Evolutionary conservation across 2,329 filamentous ascomycete genomes (phyloP).

Genomic region (Exophiala viscosa): DNA sequence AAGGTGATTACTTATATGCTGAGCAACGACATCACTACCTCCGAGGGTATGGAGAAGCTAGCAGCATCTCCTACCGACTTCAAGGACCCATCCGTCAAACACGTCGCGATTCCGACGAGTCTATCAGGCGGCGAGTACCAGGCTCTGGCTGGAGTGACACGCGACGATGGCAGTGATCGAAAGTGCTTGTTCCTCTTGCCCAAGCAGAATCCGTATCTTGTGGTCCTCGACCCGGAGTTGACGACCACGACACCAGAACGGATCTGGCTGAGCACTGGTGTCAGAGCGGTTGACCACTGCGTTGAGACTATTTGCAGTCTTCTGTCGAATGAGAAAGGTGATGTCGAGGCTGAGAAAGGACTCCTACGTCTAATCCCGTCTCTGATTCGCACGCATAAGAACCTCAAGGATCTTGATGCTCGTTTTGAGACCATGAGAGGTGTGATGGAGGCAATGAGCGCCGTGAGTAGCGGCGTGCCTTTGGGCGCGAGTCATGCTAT

Average conservation of each 20-base stretch:
- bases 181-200: slow-evolving; percentile 35
- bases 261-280: slow-evolving; percentile 57
- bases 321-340: slow-evolving; percentile 33
- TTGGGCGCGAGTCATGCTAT: slow-evolving; percentile 52
- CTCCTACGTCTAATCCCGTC: slow-evolving; percentile 42
- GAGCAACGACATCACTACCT: slow-evolving; percentile 45
- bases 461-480: slow-evolving; percentile 41
- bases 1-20: slow-evolving; percentile 52
- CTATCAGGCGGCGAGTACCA: slow-evolving; percentile 44
- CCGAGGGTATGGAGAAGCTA: slow-evolving; percentile 40
- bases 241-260: slow-evolving; percentile 49
- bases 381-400: slow-evolving; percentile 40
- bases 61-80: slow-evolving; percentile 23
- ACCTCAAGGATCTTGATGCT: slow-evolving; percentile 40
- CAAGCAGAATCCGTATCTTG: slow-evolving; percentile 45
- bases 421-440: slow-evolving; percentile 50
- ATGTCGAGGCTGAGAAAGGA: slow-evolving; percentile 39
- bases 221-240: slow-evolving; percentile 56
- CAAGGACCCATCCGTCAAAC: slow-evolving; percentile 12
- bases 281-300: slow-evolving; percentile 57
- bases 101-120: slow-evolving; percentile 40
- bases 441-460: slow-evolving; percentile 52
- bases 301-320: slow-evolving; percentile 53
- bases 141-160: slow-evolving; percentile 37
- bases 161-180: slow-evolving; percentile 32